These are phyloP conservation scores for Alloteropsis semialata DNA, from an alignment of 176 grass and related monocot genomes.

Conservation along the genomic window DNA sequence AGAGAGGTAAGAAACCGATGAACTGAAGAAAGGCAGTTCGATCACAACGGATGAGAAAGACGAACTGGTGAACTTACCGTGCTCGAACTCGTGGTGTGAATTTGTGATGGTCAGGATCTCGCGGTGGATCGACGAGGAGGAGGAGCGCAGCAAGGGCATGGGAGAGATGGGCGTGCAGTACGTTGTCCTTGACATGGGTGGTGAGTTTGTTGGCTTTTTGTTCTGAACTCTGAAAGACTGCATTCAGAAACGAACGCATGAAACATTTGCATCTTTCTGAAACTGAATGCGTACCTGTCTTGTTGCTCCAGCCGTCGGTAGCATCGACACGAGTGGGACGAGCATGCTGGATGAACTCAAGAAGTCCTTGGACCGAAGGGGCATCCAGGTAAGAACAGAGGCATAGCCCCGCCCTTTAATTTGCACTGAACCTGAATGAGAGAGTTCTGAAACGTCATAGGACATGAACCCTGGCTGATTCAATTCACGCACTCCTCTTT, in stretches of 20 bases:
- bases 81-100: neutral
- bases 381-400: slow-evolving; percentile 54
- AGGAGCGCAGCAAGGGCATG: slow-evolving; percentile 53
- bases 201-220: slow-evolving; percentile 35
- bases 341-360: slow-evolving; percentile 87
- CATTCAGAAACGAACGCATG: neutral
- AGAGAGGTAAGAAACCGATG: slow-evolving; percentile 48
- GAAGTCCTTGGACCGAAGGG: slow-evolving; percentile 61
- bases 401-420: neutral
- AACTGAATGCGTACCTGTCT: neutral
- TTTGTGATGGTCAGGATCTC: slow-evolving; percentile 46
- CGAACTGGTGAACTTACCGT: neutral
- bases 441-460: neutral
- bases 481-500: no score
- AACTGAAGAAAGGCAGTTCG: neutral
- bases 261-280: neutral
- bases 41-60: neutral
- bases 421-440: neutral
- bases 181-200: slow-evolving; percentile 82
- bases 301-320: slow-evolving; percentile 58
- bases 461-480: neutral
- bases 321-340: slow-evolving; percentile 89
- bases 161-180: slow-evolving; percentile 60
- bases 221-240: slow-evolving; percentile 21
- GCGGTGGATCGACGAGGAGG: slow-evolving; percentile 88